phyloP scores from a whole-genome alignment of 306 rosid genomes.

The Vicia sativa region DNA sequence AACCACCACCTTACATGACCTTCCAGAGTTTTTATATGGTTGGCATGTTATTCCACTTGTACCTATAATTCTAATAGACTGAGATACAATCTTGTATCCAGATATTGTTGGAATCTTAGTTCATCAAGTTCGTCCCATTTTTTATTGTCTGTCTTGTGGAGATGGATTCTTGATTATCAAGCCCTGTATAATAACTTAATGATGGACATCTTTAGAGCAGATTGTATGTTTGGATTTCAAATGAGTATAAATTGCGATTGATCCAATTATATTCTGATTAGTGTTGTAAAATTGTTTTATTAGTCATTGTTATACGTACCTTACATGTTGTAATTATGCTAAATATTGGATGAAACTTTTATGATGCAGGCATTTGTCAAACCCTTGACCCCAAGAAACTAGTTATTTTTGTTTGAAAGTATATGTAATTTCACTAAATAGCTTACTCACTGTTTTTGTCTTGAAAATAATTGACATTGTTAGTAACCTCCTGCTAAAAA shows the following conservation, averaged over 20 bases:
- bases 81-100: constrained; percentile 27
- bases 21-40: constrained; percentile 57
- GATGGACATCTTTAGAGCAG: constrained; percentile 8
- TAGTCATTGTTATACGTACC: neutral
- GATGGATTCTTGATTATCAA: constrained; percentile 9
- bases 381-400: no score
- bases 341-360: neutral
- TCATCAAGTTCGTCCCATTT: neutral
- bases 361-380: neutral
- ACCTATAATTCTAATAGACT: constrained; percentile 30
- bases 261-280: neutral
- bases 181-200: neutral
- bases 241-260: constrained; percentile 2
- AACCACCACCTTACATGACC: constrained; percentile 53
- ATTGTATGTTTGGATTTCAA: constrained; percentile 8
- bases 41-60: constrained; percentile 50
- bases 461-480: neutral
- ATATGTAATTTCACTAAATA: neutral
- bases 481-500: neutral
- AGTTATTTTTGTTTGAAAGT: no score
- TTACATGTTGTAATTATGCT: neutral
- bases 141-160: neutral
- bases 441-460: neutral
- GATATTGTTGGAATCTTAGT: constrained; percentile 22
- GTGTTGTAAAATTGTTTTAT: constrained; percentile 12